These are phyloP conservation scores for Phytopythium chamaehyphon DNA, from an alignment of 352 stramenopile genomes.

Conservation along the genomic window DNA sequence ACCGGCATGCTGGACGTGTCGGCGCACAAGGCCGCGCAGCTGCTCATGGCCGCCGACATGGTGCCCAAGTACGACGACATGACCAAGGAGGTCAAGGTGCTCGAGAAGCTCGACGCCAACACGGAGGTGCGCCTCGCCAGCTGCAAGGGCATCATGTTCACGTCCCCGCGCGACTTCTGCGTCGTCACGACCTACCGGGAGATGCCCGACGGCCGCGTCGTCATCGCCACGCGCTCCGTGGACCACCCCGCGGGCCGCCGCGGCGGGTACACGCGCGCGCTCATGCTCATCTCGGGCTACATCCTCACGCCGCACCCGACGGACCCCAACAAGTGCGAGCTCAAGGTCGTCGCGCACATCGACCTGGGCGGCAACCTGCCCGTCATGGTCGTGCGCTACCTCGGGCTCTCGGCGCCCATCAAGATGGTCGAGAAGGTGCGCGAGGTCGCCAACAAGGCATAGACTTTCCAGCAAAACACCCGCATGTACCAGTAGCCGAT, in stretches of 20 bases:
- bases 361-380: conserved; percentile 70
- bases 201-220: conserved; percentile 40
- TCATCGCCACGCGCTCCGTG: conserved; percentile 74
- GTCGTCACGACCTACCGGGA: conserved; percentile 54
- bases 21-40: conserved; percentile 38
- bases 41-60: conserved; percentile 53
- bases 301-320: conserved; percentile 53
- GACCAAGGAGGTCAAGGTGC: conserved; percentile 58
- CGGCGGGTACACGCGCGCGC: conserved; percentile 41
- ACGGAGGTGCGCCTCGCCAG: conserved; percentile 62
- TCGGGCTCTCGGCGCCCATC: conserved; percentile 73
- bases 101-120: conserved; percentile 60
- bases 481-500: background rate
- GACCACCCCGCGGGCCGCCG: conserved; percentile 46
- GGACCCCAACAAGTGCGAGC: conserved; percentile 62
- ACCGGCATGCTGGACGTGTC: conserved; percentile 53
- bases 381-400: conserved; percentile 64
- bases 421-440: conserved; percentile 80
- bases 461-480: conserved; percentile 9
- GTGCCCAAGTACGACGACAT: conserved; percentile 79
- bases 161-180: conserved; percentile 65
- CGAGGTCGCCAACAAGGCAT: conserved; percentile 28
- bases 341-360: conserved; percentile 73
- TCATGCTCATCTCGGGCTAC: conserved; percentile 64
- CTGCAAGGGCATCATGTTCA: conserved; percentile 76